Evolutionary conservation across 2,329 filamentous ascomycete genomes (phyloP).

Genomic region (Aureobasidium sp.): DNA sequence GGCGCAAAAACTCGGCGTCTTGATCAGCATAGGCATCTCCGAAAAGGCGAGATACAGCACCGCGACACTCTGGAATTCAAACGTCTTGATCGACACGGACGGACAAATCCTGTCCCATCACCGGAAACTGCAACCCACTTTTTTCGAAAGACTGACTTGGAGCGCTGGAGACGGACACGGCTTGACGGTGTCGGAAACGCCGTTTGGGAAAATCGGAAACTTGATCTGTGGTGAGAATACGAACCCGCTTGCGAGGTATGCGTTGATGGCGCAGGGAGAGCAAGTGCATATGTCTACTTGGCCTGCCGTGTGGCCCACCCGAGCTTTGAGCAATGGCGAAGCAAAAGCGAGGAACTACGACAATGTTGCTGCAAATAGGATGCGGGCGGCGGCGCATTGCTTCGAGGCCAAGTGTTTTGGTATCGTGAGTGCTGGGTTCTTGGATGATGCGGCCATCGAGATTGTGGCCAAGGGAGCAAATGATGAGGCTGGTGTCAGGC

Average conservation of each 20-base stretch:
- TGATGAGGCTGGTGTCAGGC: slow-evolving; percentile 25
- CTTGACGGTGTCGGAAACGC: slow-evolving; percentile 41
- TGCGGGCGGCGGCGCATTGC: slow-evolving; percentile 47
- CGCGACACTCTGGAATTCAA: slow-evolving; percentile 47
- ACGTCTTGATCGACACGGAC: slow-evolving; percentile 39
- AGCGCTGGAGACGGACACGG: slow-evolving; percentile 47
- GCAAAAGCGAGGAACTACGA: slow-evolving; percentile 40
- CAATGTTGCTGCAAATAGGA: slow-evolving; percentile 48
- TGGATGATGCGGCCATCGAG: slow-evolving; percentile 38
- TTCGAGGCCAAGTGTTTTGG: slow-evolving; percentile 55
- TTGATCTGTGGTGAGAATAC: slow-evolving; percentile 54
- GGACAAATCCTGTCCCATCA: slow-evolving; percentile 47
- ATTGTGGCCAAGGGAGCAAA: slow-evolving; percentile 25
- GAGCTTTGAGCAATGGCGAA: not conserved
- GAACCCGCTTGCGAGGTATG: slow-evolving; percentile 48
- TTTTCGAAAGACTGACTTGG: slow-evolving; percentile 53
- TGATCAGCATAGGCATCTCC: slow-evolving; percentile 46
- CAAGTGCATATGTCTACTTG: slow-evolving; percentile 51
- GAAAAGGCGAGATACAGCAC: slow-evolving; percentile 40
- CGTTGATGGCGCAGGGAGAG: slow-evolving; percentile 49
- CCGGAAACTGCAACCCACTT: slow-evolving; percentile 49
- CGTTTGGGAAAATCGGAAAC: slow-evolving; percentile 41
- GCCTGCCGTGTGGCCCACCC: slow-evolving; percentile 50
- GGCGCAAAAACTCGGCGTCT: slow-evolving; percentile 33
- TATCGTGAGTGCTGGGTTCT: slow-evolving; percentile 41